Evolutionary conservation across 148 eudicot species (phyloP).

Genomic region (Nyssa sinensis): DNA sequence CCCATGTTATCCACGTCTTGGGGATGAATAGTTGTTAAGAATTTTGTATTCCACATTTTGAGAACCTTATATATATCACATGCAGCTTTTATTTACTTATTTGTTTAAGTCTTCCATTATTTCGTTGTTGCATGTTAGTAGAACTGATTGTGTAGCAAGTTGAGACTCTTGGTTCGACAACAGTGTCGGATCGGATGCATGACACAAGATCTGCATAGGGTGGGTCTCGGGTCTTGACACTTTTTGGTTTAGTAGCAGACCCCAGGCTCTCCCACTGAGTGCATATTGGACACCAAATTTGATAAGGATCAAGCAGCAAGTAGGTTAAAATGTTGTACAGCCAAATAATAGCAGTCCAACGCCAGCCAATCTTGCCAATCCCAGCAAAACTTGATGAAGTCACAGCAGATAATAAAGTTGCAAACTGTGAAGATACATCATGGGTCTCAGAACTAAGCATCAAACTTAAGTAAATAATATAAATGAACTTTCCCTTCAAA

Average conservation of each 20-base stretch:
- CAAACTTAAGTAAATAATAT: neutral
- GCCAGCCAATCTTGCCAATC: slow-evolving; percentile 66
- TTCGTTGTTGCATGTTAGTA: too few species aligned
- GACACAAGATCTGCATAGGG: too few species aligned
- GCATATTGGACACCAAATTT: slow-evolving; percentile 57
- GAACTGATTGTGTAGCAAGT: too few species aligned
- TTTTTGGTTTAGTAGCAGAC: slow-evolving; percentile 36
- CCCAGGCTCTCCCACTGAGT: slow-evolving; percentile 71
- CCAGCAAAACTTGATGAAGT: slow-evolving; percentile 45
- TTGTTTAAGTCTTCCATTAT: too few species aligned
- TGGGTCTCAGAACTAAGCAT: neutral
- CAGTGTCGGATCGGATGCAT: too few species aligned
- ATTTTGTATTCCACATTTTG: too few species aligned
- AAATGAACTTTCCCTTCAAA: neutral
- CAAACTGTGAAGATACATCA: slow-evolving; percentile 38
- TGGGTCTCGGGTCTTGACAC: too few species aligned
- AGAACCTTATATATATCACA: too few species aligned
- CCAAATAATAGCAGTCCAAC: slow-evolving; percentile 82
- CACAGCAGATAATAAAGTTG: slow-evolving; percentile 44
- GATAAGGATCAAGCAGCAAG: slow-evolving; percentile 69
- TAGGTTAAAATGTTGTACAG: slow-evolving; percentile 54
- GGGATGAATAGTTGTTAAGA: too few species aligned
- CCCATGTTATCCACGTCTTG: too few species aligned
- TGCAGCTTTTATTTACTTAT: too few species aligned
- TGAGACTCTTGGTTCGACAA: too few species aligned